Base-by-base conservation (phyloP, 2,329 filamentous ascomycete genomes). In the Fusarium protoensiforme region DNA sequence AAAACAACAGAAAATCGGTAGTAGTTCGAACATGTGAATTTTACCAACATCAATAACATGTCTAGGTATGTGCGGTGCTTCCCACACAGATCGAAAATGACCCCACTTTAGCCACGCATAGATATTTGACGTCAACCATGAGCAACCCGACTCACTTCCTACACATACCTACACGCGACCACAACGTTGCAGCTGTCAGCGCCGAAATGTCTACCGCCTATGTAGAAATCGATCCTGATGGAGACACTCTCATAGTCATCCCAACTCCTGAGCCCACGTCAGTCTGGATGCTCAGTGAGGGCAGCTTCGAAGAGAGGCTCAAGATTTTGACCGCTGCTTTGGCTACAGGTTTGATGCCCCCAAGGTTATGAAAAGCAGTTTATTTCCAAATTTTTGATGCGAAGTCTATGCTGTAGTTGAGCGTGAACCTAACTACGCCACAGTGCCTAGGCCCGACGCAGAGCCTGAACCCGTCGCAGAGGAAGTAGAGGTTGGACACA, bases 151-250 rank as follows among this genome's bases (percentile, higher is more conserved):
- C 18, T 14, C 46, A 2, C 11, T 8, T 51, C 18, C 18, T 31
- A 4, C 46, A 51, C 27, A 2, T 14, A 4, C 43, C 27, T 7
- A 14, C 46, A 3, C 18, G 6, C 2, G 20, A 2, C 18, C 18
- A 9, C 29, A 35, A 1, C 14, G 14, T 24, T n/a, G 0, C 29
- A 5, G 7, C 0, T 24, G 14, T 35, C 13, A 1, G 13, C 27
- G 14, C 33, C 33, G 3, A 24, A 3, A 65, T 61, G 57, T 6
- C 20, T 20, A 10, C 24, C 10, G 29, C 10, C 8, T 8, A 27
- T 14, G 5, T 65, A 5, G 33, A 61, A 1, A 24, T 65, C 13
- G 57, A 65, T 8, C 13, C 57, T 7, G 43, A 65, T 20, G 63
- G 63, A 3, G 63, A 65, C 5, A 43, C 29, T 4, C 5, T 61